Base-by-base conservation (phyloP, 495 filamentous ascomycete species). In the Podospora australis region DNA sequence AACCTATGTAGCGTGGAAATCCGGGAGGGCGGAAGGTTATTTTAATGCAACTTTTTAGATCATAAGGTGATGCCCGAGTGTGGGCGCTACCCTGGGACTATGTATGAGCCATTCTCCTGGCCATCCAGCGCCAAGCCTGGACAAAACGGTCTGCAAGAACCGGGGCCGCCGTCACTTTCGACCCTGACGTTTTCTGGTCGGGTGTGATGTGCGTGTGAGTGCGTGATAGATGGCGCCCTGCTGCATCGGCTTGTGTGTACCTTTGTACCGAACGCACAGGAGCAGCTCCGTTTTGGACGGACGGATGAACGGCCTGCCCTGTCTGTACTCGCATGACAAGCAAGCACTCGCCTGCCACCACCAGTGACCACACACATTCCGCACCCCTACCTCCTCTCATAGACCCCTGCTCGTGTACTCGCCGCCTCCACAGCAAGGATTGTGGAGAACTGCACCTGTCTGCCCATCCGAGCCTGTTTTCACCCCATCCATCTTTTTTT, bases 1-100 rank as follows among this genome's bases (percentile, higher is more conserved):
- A n/a, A n/a, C n/a, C n/a, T n/a, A n/a, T n/a, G n/a, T n/a, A 29
- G 25, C n/a, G 22, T 51, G 44, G 48, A 29, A 26, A 38, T 46
- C 43, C 41, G 41, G 22, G 53, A 25, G 53, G 50, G 54, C 34
- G 56, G 47, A 40, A 56, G 53, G 39, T 48, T 53, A 48, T 59
- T 59, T 59, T 54, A 54, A 56, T 39, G 53, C 14, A 48, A 30
- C 29, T 4, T 11, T 21, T n/a, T 20, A 11, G 44, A 30, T 45
- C 42, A 39, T 51, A 40, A 29, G 13, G 30, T 39, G 35, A 34
- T 48, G 40, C 40, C 44, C 42, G 43, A 45, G 35, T 41, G 44
- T 55, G 34, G 46, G 50, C 49, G 52, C 21, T 43, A 14, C 38
- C 39, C 19, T 19, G 4, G n/a, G 17, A n/a, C n/a, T n/a, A n/a